phyloP scores from a whole-genome alignment of 495 filamentous ascomycete genomes.

The Monascus purpureus region DNA sequence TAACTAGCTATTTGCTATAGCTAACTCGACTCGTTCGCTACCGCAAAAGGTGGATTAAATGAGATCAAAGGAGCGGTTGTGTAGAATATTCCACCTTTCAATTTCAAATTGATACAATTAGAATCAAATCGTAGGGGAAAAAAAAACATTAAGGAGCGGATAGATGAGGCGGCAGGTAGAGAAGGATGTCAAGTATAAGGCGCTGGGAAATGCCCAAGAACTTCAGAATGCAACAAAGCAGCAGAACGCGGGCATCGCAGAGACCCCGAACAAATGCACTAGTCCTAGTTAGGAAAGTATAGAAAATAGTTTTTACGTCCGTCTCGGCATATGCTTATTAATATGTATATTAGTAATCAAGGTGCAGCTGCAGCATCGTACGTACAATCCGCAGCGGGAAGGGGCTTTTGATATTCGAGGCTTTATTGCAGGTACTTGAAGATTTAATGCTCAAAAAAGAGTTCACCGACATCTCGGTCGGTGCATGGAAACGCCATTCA shows the following conservation, averaged over 20 bases:
- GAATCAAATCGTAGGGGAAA: constrained; percentile 7
- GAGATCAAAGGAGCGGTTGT: no score
- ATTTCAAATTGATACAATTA: no score
- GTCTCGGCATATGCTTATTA: background rate
- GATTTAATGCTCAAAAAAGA: constrained; percentile 12
- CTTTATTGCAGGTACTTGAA: constrained; percentile 12
- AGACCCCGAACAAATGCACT: constrained; percentile 30
- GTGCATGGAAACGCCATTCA: constrained; percentile 34
- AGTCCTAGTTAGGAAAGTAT: constrained; percentile 21
- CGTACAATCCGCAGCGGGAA: no score
- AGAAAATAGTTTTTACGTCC: constrained; percentile 17
- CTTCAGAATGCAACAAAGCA: constrained; percentile 18
- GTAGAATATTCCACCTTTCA: no score
- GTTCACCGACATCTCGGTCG: constrained; percentile 21
- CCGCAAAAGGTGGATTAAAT: constrained; percentile 23
- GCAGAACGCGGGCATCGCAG: constrained; percentile 23
- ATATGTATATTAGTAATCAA: background rate
- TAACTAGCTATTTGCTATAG: constrained; percentile 27
- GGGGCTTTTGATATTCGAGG: no score
- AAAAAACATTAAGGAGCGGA: constrained; percentile 41
- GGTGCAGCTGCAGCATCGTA: no score
- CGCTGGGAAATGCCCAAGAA: constrained; percentile 19
- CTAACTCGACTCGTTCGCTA: constrained; percentile 36
- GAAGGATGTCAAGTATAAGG: constrained; percentile 44
- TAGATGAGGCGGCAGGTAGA: constrained; percentile 40